These are phyloP conservation scores for Tylopilus felleus DNA, from an alignment of 768 basidiomycete species.

Conservation along the genomic window DNA sequence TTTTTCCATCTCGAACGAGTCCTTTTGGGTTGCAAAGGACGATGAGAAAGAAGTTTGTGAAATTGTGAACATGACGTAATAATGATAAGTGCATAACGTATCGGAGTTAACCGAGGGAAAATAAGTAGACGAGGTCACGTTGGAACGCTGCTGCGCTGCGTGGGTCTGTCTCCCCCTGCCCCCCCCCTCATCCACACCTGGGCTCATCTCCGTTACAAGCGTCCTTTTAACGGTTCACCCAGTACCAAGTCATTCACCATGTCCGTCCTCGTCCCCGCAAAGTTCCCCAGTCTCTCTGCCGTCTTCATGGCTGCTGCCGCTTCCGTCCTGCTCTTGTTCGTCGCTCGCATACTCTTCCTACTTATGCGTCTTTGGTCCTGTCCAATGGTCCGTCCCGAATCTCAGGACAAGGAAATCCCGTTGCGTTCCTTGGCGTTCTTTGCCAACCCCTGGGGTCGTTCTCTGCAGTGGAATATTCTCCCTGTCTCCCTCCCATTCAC, in stretches of 20 bases:
- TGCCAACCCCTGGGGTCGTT: conserved; percentile 13
- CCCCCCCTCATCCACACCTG: conserved; percentile 10
- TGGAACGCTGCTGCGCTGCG: conserved; percentile 13
- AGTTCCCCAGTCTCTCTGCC: conserved; percentile 28
- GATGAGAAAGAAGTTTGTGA: not conserved
- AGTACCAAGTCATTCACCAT: conserved; percentile 9
- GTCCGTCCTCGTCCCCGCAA: conserved; percentile 32
- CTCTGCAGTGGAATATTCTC: conserved; percentile 28
- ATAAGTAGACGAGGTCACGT: conserved; percentile 20
- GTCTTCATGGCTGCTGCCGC: conserved; percentile 32
- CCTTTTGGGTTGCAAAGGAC: not conserved
- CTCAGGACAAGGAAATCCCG: conserved; percentile 15
- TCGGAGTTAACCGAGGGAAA: conserved; percentile 25
- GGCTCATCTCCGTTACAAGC: conserved; percentile 27
- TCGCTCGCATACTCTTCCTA: conserved; percentile 30
- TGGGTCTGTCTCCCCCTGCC: conserved; percentile 13
- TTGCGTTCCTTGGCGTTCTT: not conserved
- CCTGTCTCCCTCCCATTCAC: conserved; percentile 29
- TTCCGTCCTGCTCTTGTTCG: conserved; percentile 27
- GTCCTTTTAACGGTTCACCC: conserved; percentile 20
- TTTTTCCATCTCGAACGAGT: not conserved
- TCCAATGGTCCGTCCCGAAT: conserved; percentile 12
- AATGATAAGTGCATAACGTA: conserved; percentile 6
- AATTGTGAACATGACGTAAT: conserved; percentile 10
- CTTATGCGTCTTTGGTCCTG: conserved; percentile 29